Base-by-base conservation (phyloP, 2,329 filamentous ascomycete genomes). In the Stagonosporopsis chrysanthemi region DNA sequence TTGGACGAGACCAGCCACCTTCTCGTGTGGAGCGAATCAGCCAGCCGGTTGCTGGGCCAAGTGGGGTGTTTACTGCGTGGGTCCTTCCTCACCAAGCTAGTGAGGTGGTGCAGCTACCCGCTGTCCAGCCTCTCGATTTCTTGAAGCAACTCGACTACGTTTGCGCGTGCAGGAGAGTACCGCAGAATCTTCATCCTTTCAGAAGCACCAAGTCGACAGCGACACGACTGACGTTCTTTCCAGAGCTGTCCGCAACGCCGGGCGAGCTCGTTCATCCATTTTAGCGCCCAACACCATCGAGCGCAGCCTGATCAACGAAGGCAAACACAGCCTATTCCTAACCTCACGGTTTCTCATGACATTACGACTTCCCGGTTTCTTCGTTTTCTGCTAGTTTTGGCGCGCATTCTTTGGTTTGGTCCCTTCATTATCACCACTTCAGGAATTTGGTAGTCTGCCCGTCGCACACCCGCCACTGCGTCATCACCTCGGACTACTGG, bases 231-330 rank as follows among this genome's bases (percentile, higher is more conserved):
- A 64, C 62, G 57, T 61, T 56, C 64, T 58, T 48, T 64, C 58
- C 55, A 57, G 66, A 70, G 69, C 68, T 71, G 68, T 73, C 70
- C 70, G 69, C 67, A 60, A 40, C 59, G 65, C 52, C 67, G 70
- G 72, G 63, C 70, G 67, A 68, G 73, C 69, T 73, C 70, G 58
- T 58, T 62, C 45, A 53, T 47, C 26, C 55, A 51, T 57, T 55
- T 50, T 63, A 44, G 52, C 63, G 52, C 59, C 52, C 50, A 51
- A 62, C 52, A 29, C 44, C 49, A 65, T 63, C 68, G 64, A 61
- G 61, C 55, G 64, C 61, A 50, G 59, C 56, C 55, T 66, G 64
- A 60, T 12, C n/a, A 26, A 60, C 53, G 59, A 60, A 60, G 54
- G 53, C 58, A 48, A 52, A 43, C 54, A 43, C 54, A 51, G 52